A percentile compares a stretch with the other conserved stretches of the same genome.
These are phyloP conservation scores for Fraxinus quadrangulata DNA, from an alignment of 257 asterid species.

Conservation along the genomic window DNA sequence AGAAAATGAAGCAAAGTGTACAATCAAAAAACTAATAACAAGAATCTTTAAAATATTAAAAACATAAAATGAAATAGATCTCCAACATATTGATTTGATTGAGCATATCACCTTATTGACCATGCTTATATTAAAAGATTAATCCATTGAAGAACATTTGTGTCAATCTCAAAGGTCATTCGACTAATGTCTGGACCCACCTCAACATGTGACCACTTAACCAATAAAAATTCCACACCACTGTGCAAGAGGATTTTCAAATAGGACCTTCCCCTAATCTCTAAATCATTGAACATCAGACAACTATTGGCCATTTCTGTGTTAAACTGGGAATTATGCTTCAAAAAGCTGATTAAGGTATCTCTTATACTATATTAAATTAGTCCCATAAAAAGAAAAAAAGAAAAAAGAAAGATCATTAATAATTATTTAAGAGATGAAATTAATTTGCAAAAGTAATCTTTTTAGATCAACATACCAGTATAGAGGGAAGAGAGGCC, in stretches of 20 bases:
- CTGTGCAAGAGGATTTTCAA: not conserved
- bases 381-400: not conserved
- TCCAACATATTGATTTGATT: too few species aligned
- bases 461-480: not conserved
- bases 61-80: too few species aligned
- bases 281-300: not conserved
- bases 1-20: not conserved
- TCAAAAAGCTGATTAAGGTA: not conserved
- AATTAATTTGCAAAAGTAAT: not conserved
- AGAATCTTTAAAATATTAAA: not conserved
- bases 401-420: too few species aligned
- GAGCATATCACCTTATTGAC: not conserved
- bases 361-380: not conserved
- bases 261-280: not conserved
- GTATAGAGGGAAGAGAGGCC: conserved; percentile 6
- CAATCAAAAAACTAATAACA: not conserved
- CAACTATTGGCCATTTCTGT: not conserved
- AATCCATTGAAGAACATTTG: not conserved
- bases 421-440: not conserved
- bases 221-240: not conserved
- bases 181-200: not conserved
- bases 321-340: not conserved
- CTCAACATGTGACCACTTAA: conserved; percentile 3
- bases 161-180: conserved; percentile 3
- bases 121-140: not conserved